A percentile compares a stretch with the other conserved stretches of the same genome.
Evolutionary conservation across 2,329 filamentous ascomycete species (phyloP).

Genomic region (Pseudonectria buxi): DNA sequence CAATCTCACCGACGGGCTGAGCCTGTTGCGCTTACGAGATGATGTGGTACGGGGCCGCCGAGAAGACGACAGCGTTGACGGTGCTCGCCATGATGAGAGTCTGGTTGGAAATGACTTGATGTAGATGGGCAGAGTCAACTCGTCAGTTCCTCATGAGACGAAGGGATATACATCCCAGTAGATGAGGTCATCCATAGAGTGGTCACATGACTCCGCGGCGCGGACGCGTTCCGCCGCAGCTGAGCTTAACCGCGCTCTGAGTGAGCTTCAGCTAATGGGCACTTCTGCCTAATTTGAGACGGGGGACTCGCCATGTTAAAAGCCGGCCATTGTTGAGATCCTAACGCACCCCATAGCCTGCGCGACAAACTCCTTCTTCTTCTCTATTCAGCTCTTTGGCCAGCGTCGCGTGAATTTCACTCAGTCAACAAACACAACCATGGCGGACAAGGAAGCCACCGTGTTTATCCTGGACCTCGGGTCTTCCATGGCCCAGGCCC

Average conservation of each 20-base stretch:
- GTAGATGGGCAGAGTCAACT: conserved; percentile 1
- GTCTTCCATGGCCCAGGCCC: conserved; percentile 69
- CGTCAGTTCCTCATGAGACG: conserved; percentile 1
- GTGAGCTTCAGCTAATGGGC: conserved; percentile 11
- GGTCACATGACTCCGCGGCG: conserved; percentile 27
- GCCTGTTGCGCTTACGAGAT: conserved; percentile 49
- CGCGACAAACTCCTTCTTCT: background rate
- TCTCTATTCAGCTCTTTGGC: background rate
- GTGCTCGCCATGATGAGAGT: conserved; percentile 38
- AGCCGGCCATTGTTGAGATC: conserved; percentile 6
- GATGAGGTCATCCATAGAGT: background rate
- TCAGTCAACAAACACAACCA: conserved; percentile 32
- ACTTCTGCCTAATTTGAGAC: conserved; percentile 21
- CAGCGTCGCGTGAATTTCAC: background rate
- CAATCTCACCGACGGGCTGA: background rate
- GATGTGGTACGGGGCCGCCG: conserved; percentile 68
- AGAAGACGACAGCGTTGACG: conserved; percentile 48
- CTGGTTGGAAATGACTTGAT: conserved; percentile 2
- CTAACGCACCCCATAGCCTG: conserved; percentile 9
- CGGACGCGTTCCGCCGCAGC: conserved; percentile 17
- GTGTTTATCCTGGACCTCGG: conserved; percentile 90
- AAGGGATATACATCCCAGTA: background rate
- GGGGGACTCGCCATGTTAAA: conserved; percentile 14
- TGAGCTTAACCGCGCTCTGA: conserved; percentile 1
- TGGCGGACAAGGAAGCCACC: conserved; percentile 90